phyloP scores from a whole-genome alignment of 2,329 filamentous ascomycete species.

The Fusarium humuli region DNA sequence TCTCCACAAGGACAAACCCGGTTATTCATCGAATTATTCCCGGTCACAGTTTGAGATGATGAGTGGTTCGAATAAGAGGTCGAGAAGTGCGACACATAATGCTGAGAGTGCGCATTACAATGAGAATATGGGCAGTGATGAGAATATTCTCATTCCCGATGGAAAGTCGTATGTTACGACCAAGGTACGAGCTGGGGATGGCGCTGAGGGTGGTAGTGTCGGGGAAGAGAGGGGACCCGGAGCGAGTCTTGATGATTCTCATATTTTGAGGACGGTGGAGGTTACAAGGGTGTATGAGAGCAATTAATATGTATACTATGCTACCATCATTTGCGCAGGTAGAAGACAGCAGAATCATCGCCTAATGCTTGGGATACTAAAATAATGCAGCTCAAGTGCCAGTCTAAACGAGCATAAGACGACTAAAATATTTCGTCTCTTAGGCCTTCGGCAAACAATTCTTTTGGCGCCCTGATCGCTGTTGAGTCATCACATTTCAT shows the following conservation, averaged over 20 bases:
- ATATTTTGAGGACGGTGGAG: slow-evolving; percentile 26
- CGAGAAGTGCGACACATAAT: slow-evolving; percentile 1
- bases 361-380: not conserved
- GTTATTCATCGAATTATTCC: slow-evolving; percentile 28
- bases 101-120: slow-evolving; percentile 7
- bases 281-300: slow-evolving; percentile 28
- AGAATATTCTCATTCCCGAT: slow-evolving; percentile 24
- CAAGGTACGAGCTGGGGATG: slow-evolving; percentile 2
- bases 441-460: too few relatives aligned
- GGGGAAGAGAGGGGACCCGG: not conserved
- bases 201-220: not conserved
- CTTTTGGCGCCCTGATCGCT: too few relatives aligned
- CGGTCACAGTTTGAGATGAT: slow-evolving; percentile 33
- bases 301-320: not conserved
- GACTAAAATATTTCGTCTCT: too few relatives aligned
- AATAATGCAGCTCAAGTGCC: not conserved
- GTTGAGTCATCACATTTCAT: not conserved
- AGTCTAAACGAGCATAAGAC: not conserved
- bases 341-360: too few relatives aligned
- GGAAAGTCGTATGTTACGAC: slow-evolving; percentile 23
- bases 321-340: too few relatives aligned
- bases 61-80: slow-evolving; percentile 14
- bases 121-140: slow-evolving; percentile 16
- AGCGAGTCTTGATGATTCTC: slow-evolving; percentile 15
- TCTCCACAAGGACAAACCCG: slow-evolving; percentile 27